Evolutionary conservation across 768 basidiomycete species (phyloP).

Genomic region (Phylloporus sp.): DNA sequence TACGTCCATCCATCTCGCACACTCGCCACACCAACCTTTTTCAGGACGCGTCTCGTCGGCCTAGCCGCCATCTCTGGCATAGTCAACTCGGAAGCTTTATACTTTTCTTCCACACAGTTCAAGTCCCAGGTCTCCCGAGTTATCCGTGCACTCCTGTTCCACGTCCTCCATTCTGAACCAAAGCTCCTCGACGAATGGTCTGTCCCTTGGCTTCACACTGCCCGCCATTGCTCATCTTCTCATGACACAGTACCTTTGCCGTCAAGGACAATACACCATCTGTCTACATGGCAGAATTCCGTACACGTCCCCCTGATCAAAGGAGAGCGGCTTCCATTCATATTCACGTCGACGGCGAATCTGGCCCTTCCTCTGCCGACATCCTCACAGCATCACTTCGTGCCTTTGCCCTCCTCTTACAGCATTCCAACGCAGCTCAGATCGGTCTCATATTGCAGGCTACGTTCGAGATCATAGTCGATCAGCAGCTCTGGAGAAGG

Average conservation of each 20-base stretch:
- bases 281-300: slow-evolving; percentile 80
- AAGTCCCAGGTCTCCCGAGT: slow-evolving; percentile 66
- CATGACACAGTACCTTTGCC: slow-evolving; percentile 45
- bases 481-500: slow-evolving; percentile 59
- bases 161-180: slow-evolving; percentile 61
- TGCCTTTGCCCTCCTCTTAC: slow-evolving; percentile 66
- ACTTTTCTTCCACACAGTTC: slow-evolving; percentile 69
- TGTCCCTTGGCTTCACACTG: not conserved
- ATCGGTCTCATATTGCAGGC: slow-evolving; percentile 70
- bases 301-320: slow-evolving; percentile 72
- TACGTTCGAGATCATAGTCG: slow-evolving; percentile 64
- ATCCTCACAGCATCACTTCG: slow-evolving; percentile 73
- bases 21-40: not conserved
- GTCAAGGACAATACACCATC: slow-evolving; percentile 72
- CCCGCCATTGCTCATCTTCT: not conserved
- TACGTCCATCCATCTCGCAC: slow-evolving; percentile 21
- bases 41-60: slow-evolving; percentile 80
- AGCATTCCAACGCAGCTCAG: slow-evolving; percentile 74
- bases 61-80: slow-evolving; percentile 79
- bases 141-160: slow-evolving; percentile 65
- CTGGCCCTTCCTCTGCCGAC: slow-evolving; percentile 70
- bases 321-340: slow-evolving; percentile 88
- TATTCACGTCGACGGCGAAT: slow-evolving; percentile 82
- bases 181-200: slow-evolving; percentile 66
- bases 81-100: slow-evolving; percentile 80